Conservation (phyloP, 2,329 filamentous ascomycete genomes). For the Harringtonia lauricola region DNA sequence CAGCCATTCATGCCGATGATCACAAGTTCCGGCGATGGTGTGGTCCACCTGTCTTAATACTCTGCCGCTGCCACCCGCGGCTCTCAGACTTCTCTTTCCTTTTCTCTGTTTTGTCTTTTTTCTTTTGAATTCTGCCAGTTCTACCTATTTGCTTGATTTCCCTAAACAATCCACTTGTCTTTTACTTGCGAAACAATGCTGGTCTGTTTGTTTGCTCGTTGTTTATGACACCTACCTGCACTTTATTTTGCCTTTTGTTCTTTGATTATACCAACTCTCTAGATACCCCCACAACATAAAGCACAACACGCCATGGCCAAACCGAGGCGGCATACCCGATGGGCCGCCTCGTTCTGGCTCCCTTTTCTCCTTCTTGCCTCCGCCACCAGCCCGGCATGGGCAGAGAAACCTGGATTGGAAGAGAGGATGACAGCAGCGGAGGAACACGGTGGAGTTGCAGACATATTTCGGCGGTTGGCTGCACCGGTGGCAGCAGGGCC, state of each 20-base stretch:
- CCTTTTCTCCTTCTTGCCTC: slow-evolving; percentile 12
- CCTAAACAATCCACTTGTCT: no score
- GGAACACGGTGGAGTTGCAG: background rate
- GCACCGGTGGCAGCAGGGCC: background rate
- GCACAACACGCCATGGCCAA: slow-evolving; percentile 1
- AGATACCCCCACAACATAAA: background rate
- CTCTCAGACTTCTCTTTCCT: background rate
- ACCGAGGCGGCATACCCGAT: slow-evolving; percentile 1
- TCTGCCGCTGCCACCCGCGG: no score
- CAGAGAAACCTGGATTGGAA: slow-evolving; percentile 1
- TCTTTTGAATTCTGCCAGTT: background rate
- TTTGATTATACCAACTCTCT: no score
- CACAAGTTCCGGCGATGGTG: no score
- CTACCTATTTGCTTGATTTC: background rate
- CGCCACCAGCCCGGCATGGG: slow-evolving; percentile 11
- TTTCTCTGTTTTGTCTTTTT: background rate
- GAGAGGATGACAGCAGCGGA: background rate
- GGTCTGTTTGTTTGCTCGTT: background rate
- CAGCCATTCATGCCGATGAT: no score
- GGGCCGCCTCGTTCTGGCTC: slow-evolving; percentile 11
- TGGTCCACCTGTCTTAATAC: no score
- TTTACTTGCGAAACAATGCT: background rate
- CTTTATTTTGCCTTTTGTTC: no score
- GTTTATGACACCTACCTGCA: background rate
- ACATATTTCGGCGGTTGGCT: slow-evolving; percentile 1